Conservation (phyloP, 176 grass and related monocot species). For the Alopecurus myosuroides region DNA sequence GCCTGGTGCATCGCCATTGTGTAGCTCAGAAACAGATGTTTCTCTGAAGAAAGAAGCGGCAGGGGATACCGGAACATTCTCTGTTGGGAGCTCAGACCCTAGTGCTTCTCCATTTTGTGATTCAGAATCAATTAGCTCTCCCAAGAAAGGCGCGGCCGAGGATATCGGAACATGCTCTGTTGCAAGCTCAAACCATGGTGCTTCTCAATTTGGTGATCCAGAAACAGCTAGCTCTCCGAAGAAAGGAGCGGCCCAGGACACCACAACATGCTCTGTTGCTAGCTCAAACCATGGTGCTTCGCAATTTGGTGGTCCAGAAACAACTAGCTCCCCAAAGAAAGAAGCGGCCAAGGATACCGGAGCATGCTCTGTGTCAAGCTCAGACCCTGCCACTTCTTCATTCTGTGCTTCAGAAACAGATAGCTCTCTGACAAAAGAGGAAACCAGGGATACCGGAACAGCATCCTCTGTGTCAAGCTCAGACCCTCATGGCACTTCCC, state of each 20-base stretch:
- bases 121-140: not conserved
- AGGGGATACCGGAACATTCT: constrained; percentile 50
- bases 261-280: constrained; percentile 46
- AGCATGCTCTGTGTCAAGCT: constrained; percentile 58
- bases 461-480: constrained; percentile 64
- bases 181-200: constrained; percentile 48
- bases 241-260: not conserved
- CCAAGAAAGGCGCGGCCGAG: not conserved
- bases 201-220: constrained; percentile 56
- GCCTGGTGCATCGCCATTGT: constrained; percentile 62
- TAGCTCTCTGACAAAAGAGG: no score
- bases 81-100: constrained; percentile 60
- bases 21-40: constrained; percentile 32
- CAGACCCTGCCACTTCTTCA: constrained; percentile 51
- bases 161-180: constrained; percentile 53
- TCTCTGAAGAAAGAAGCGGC: not conserved
- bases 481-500: constrained; percentile 54
- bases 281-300: constrained; percentile 66
- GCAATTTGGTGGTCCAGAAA: constrained; percentile 33
- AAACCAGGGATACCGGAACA: no score
- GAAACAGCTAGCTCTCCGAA: constrained; percentile 25
- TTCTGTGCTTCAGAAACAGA: constrained; percentile 21
- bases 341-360: constrained; percentile 23
- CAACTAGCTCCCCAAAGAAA: not conserved
- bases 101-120: constrained; percentile 60